These are phyloP conservation scores for Pseudonitzschia multiseries DNA, from an alignment of 108 stramenopile genomes.

Conservation along the genomic window DNA sequence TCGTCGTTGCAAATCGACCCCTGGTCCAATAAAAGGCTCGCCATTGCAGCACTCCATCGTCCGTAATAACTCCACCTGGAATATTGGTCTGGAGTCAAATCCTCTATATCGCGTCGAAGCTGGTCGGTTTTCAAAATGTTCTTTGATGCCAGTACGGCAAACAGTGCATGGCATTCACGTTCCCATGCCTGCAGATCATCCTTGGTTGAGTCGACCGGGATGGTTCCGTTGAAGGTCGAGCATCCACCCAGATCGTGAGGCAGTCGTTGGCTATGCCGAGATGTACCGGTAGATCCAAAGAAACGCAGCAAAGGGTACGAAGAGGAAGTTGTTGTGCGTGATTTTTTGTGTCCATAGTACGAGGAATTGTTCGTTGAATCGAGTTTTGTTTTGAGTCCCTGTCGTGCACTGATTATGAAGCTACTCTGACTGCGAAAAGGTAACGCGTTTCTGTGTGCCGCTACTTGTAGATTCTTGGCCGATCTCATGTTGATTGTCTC, in stretches of 20 bases:
- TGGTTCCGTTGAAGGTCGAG: not conserved
- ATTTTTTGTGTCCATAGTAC: not conserved
- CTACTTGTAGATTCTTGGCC: too few species aligned
- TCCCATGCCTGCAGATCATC: constrained; percentile 37
- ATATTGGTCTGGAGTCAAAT: constrained; percentile 41
- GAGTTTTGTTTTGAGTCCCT: not conserved
- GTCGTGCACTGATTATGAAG: not conserved
- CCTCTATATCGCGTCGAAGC: constrained; percentile 47
- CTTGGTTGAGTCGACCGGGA: not conserved
- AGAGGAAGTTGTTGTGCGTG: not conserved
- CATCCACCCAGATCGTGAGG: constrained; percentile 18
- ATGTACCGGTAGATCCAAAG: not conserved
- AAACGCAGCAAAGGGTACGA: not conserved
- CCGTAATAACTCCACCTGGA: constrained; percentile 43
- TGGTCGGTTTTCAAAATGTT: constrained; percentile 39
- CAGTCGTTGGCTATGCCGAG: not conserved
- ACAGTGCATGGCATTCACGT: constrained; percentile 44
- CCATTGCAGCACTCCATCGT: constrained; percentile 55
- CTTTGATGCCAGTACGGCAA: constrained; percentile 42
- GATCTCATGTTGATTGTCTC: too few species aligned
- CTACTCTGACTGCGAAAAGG: too few species aligned
- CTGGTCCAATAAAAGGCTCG: constrained; percentile 33
- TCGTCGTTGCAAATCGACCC: constrained; percentile 36
- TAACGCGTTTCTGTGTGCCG: too few species aligned
- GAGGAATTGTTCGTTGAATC: not conserved